A percentile compares a stretch with the other conserved stretches of the same genome.
These are phyloP conservation scores for Neoboletus magnificus DNA, from an alignment of 768 basidiomycete species.

Conservation along the genomic window DNA sequence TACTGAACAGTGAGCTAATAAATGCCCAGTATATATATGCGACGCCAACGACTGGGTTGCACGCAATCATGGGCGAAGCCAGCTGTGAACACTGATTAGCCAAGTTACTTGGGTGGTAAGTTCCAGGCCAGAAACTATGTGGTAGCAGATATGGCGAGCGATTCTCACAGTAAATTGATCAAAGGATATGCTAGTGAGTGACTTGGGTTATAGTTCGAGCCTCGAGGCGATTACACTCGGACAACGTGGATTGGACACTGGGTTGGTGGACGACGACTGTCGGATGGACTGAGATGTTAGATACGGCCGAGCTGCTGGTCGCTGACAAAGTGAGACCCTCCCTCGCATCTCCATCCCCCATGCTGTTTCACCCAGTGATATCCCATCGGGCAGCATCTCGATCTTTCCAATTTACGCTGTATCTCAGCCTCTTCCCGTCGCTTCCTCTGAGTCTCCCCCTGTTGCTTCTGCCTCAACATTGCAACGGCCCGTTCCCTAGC, in stretches of 20 bases:
- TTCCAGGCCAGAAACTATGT: too few species aligned
- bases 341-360: slow-evolving; percentile 45
- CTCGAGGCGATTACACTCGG: not conserved
- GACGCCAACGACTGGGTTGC: too few species aligned
- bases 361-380: slow-evolving; percentile 42
- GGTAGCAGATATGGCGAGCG: too few species aligned
- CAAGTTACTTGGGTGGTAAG: too few species aligned
- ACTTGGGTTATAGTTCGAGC: not conserved
- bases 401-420: slow-evolving; percentile 39
- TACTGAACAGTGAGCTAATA: too few species aligned
- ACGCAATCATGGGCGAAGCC: too few species aligned
- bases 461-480: slow-evolving; percentile 29
- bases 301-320: slow-evolving; percentile 26
- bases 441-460: slow-evolving; percentile 35
- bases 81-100: too few species aligned
- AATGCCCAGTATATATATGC: too few species aligned
- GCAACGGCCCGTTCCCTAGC: slow-evolving; percentile 22
- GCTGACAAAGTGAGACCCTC: slow-evolving; percentile 42
- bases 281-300: not conserved
- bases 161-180: too few species aligned
- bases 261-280: not conserved
- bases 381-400: slow-evolving; percentile 51
- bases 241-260: too few species aligned
- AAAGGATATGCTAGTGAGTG: too few species aligned
- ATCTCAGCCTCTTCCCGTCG: slow-evolving; percentile 25